These are phyloP conservation scores for Pseudoperonospora humuli DNA, from an alignment of 352 stramenopile species.

Conservation along the genomic window DNA sequence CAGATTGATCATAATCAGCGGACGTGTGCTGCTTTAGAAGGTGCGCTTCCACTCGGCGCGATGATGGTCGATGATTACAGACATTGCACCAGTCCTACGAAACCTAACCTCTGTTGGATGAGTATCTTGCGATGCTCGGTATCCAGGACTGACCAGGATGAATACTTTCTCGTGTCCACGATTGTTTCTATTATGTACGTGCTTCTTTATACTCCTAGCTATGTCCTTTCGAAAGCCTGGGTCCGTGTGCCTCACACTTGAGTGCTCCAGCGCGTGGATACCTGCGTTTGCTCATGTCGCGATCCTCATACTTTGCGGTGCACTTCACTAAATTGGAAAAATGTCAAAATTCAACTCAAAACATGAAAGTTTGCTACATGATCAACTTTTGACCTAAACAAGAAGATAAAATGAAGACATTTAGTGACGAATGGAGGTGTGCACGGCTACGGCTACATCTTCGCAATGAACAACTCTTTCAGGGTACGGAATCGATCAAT, in stretches of 20 bases:
- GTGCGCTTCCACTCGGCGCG: constrained; percentile 20
- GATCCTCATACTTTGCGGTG: too few relatives aligned
- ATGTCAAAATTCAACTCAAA: not conserved
- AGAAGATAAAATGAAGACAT: constrained; percentile 35
- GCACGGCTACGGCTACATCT: constrained; percentile 45
- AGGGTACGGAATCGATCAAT: constrained; percentile 27
- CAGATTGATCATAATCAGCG: constrained; percentile 19
- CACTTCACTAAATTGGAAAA: not conserved
- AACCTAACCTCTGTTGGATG: constrained; percentile 5
- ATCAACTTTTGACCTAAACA: constrained; percentile 6
- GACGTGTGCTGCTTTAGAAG: constrained; percentile 29
- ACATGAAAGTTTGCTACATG: not conserved
- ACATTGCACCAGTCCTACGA: constrained; percentile 16
- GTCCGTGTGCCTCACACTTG: too few relatives aligned
- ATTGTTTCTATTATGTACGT: too few relatives aligned
- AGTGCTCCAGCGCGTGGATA: too few relatives aligned
- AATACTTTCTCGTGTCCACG: too few relatives aligned
- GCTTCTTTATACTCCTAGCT: too few relatives aligned
- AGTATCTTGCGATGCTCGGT: too few relatives aligned
- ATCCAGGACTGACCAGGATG: too few relatives aligned
- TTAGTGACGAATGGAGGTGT: constrained; percentile 61
- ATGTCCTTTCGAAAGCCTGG: too few relatives aligned
- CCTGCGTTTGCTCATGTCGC: too few relatives aligned
- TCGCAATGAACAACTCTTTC: constrained; percentile 50
- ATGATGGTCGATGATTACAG: constrained; percentile 13